Base-by-base conservation (phyloP, 805 yeast genomes). In the Phaffomyces antillensis region DNA sequence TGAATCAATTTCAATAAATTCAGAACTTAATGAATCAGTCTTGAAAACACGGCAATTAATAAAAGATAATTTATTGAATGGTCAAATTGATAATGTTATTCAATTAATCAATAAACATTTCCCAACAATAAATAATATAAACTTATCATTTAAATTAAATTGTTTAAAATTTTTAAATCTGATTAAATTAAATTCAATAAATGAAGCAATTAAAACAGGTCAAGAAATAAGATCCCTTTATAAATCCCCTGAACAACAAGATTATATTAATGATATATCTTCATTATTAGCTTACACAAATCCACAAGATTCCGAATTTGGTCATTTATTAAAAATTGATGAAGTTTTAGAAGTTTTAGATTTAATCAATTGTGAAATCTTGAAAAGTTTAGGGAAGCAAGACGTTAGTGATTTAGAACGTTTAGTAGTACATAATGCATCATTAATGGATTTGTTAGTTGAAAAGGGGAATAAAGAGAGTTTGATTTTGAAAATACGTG, bases 231-330 rank as follows among this genome's bases (percentile, higher is more conserved):
- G 66, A 40, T 45, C 52, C 4, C 47, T 58, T 24, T 73, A 61
- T 46, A 55, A 52, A 13, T 46, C 56, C 4, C 51, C 60, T 4
- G 55, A 55, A n/a, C 65, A 67, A 36, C 64, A 62, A 28, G 60
- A 62, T 8, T 63, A 64, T 47, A 53, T 81, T 28, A 64, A 68
- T 35, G 72, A 74, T 37, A 64, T 79, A 0, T 75, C 77, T 8
- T 65, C 77, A 3, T 58, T 81, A 26, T 55, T 80, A 39, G 80
- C 83, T 4, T 79, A 72, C 49, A 70, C 71, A 10, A 65, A 77
- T 42, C 82, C 83, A 1, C 45, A 48, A 37, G 47, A 56, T 5
- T 58, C 71, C 5, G 71, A 68, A 30, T 66, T 65, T 38, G 70
- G 72, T 16, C 60, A 62, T 40, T 50, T 66, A 30, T 55, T 73